Evolutionary conservation across 2,329 filamentous ascomycete species (phyloP).

Genomic region (Beauveria brongniartii): DNA sequence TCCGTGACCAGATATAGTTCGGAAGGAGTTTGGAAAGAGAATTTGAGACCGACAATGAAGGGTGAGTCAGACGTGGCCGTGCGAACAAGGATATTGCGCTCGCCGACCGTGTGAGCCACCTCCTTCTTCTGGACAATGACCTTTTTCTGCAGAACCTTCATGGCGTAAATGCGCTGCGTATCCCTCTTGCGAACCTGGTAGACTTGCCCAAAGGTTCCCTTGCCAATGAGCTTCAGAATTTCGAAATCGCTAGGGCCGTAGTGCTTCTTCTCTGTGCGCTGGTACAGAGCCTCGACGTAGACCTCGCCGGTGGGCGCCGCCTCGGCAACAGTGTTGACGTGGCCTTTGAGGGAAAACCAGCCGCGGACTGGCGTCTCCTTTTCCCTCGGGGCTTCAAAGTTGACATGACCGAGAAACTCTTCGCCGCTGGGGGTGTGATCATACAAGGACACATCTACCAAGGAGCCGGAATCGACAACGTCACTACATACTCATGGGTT

Average conservation of each 20-base stretch:
- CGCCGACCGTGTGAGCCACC: conserved; percentile 91
- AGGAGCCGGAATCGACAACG: conserved; percentile 82
- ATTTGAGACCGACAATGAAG: conserved; percentile 96
- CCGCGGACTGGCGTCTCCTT: conserved; percentile 66
- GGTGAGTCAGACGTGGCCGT: conserved; percentile 93
- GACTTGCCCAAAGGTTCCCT: conserved; percentile 96
- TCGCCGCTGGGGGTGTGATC: conserved; percentile 74
- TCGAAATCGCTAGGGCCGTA: conserved; percentile 95
- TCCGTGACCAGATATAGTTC: conserved; percentile 98
- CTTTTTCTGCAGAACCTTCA: conserved; percentile 99
- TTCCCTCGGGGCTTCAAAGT: conserved; percentile 61
- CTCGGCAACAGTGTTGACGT: conserved; percentile 62
- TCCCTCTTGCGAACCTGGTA: conserved; percentile 98
- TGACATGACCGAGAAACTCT: conserved; percentile 84
- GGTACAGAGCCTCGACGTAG: conserved; percentile 76
- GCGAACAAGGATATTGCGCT: conserved; percentile 92
- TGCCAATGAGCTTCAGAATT: conserved; percentile 91
- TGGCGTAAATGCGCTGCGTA: conserved; percentile 90
- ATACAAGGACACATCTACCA: conserved; percentile 90
- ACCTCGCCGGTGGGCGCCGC: conserved; percentile 80
- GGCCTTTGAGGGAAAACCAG: conserved; percentile 77
- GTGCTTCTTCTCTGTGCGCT: conserved; percentile 79
- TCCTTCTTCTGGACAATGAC: conserved; percentile 99
- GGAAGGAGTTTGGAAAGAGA: conserved; percentile 95
- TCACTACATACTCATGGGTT: conserved; percentile 51